These are phyloP conservation scores for Penicillium silybi DNA, from an alignment of 495 filamentous ascomycete species.

Conservation along the genomic window DNA sequence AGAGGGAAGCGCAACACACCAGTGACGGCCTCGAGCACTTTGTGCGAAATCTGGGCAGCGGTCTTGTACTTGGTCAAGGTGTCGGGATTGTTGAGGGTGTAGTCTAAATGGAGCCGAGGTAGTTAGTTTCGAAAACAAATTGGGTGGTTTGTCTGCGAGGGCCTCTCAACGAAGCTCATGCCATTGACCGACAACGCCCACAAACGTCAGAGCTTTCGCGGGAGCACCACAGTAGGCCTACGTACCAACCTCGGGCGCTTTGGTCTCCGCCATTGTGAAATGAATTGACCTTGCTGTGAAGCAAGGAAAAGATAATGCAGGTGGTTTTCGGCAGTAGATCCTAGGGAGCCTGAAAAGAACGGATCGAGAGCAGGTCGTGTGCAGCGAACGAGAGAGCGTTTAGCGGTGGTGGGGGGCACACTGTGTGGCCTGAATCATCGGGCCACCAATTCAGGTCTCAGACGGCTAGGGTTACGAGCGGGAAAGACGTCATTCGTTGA, in stretches of 20 bases:
- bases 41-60: slow-evolving; percentile 89
- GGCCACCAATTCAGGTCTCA: too few species aligned
- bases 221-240: slow-evolving; percentile 26
- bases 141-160: not conserved
- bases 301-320: slow-evolving; percentile 16
- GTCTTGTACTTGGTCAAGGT: slow-evolving; percentile 99
- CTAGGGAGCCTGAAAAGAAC: slow-evolving; percentile 21
- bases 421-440: slow-evolving; percentile 10
- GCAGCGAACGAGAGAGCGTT: slow-evolving; percentile 25
- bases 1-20: slow-evolving; percentile 35
- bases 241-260: slow-evolving; percentile 45
- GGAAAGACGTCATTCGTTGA: slow-evolving; percentile 22
- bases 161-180: slow-evolving; percentile 11
- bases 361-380: slow-evolving; percentile 35
- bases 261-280: slow-evolving; percentile 43
- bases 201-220: slow-evolving; percentile 41
- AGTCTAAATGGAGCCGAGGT: slow-evolving; percentile 55
- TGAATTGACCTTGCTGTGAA: slow-evolving; percentile 22
- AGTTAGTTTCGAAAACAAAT: not conserved
- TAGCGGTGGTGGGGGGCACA: slow-evolving; percentile 19
- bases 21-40: slow-evolving; percentile 82
- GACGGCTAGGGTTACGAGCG: slow-evolving; percentile 23
- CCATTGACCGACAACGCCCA: slow-evolving; percentile 24
- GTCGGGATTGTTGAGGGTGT: slow-evolving; percentile 92
- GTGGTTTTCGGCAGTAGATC: slow-evolving; percentile 14